Conservation (phyloP, 495 filamentous ascomycete genomes). For the Penicillium dipodomyicola region DNA sequence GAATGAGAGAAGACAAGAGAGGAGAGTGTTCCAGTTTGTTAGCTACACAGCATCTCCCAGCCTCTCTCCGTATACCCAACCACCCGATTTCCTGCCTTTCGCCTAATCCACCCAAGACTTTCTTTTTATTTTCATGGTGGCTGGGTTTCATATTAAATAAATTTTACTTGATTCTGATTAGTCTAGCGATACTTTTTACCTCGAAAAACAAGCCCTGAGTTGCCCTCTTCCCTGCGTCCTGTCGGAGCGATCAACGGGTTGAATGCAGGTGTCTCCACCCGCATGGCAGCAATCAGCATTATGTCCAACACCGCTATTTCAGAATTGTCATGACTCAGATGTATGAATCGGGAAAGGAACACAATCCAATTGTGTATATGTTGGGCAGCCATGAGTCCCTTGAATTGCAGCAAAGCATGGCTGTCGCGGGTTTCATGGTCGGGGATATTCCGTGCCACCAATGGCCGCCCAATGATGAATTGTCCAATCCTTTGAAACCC, state of each 20-base stretch:
- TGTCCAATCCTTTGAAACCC: slow-evolving; percentile 6
- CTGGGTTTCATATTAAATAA: slow-evolving; percentile 27
- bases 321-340: neutral
- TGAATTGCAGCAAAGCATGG: neutral
- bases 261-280: slow-evolving; percentile 3
- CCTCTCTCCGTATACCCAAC: slow-evolving; percentile 37
- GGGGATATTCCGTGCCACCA: slow-evolving; percentile 7
- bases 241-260: slow-evolving; percentile 10
- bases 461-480: slow-evolving; percentile 16
- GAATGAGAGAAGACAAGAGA: slow-evolving; percentile 17
- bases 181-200: neutral
- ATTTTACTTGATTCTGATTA: slow-evolving; percentile 3
- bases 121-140: slow-evolving; percentile 15
- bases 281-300: slow-evolving; percentile 2
- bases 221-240: neutral
- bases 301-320: slow-evolving; percentile 12
- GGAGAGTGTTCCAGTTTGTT: slow-evolving; percentile 12
- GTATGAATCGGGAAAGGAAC: neutral
- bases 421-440: neutral
- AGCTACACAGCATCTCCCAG: slow-evolving; percentile 33
- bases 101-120: slow-evolving; percentile 1
- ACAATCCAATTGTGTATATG: neutral
- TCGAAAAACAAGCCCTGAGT: slow-evolving; percentile 4
- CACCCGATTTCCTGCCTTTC: slow-evolving; percentile 43
- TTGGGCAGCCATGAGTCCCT: slow-evolving; percentile 3